Evolutionary conservation across 1,284 basidiomycete species (phyloP).

Genomic region (Cutaneotrichosporon cyanovorans): DNA sequence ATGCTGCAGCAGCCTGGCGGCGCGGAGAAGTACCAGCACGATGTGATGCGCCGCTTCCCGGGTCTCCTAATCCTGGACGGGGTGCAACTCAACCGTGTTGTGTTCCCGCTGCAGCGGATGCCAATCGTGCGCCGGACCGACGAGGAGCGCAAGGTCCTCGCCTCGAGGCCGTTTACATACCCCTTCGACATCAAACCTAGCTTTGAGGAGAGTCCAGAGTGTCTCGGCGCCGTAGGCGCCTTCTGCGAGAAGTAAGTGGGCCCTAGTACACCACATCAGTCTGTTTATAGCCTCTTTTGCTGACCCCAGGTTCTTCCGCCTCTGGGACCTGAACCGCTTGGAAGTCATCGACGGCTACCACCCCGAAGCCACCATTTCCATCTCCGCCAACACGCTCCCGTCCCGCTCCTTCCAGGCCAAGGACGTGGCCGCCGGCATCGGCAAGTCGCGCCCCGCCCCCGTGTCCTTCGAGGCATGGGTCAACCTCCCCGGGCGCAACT

Average conservation of each 20-base stretch:
- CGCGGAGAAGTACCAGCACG: conserved; percentile 35
- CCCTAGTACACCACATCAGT: too few species aligned
- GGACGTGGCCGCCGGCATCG: conserved; percentile 16
- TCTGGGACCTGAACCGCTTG: conserved; percentile 70
- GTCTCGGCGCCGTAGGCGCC: conserved; percentile 43
- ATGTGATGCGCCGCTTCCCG: conserved; percentile 42
- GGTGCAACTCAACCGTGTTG: conserved; percentile 50
- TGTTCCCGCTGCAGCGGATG: conserved; percentile 38
- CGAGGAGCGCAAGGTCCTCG: conserved; percentile 24
- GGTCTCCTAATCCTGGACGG: conserved; percentile 43
- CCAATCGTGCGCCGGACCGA: conserved; percentile 30
- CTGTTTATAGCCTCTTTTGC: neutral
- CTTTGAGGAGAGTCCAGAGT: conserved; percentile 30
- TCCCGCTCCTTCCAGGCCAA: conserved; percentile 47
- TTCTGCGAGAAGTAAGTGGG: conserved; percentile 30
- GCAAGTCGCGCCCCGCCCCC: conserved; percentile 67
- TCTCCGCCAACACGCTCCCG: conserved; percentile 77
- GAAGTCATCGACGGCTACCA: conserved; percentile 69
- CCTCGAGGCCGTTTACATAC: conserved; percentile 31
- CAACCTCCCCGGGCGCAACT: conserved; percentile 63
- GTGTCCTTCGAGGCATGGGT: conserved; percentile 64
- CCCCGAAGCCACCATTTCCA: conserved; percentile 77
- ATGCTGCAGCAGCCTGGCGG: conserved; percentile 25
- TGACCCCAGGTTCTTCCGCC: conserved; percentile 63
- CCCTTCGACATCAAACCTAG: conserved; percentile 33